Percentiles rank a stretch among this genome's conserved stretches.
Evolutionary conservation across 202 grass and related monocot genomes (phyloP).

Genomic region (Zoysia matrella): DNA sequence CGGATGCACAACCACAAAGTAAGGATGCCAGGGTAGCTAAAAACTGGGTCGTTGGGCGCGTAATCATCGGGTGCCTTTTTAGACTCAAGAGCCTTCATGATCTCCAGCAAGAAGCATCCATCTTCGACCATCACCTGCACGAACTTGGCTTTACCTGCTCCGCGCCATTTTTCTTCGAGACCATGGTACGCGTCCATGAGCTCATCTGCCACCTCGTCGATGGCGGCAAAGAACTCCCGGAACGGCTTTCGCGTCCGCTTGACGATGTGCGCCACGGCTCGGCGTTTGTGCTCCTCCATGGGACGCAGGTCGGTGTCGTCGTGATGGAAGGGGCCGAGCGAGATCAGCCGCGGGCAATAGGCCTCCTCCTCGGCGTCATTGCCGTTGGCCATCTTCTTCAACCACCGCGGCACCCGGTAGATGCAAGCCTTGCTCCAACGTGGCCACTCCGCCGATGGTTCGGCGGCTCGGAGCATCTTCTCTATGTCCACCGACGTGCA

Average conservation of each 20-base stretch:
- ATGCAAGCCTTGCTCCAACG: neutral
- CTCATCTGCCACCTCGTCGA: slow-evolving; percentile 22
- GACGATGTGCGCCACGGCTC: slow-evolving; percentile 54
- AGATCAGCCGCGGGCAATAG: slow-evolving; percentile 54
- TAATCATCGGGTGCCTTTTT: slow-evolving; percentile 29
- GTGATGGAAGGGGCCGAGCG: slow-evolving; percentile 63
- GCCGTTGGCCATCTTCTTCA: neutral
- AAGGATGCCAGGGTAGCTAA: slow-evolving; percentile 11
- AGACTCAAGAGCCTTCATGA: neutral
- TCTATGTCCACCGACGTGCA: neutral
- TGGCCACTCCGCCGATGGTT: neutral
- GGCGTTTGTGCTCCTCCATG: slow-evolving; percentile 67
- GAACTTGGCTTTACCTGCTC: neutral
- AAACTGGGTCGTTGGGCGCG: slow-evolving; percentile 52
- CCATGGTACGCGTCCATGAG: slow-evolving; percentile 44
- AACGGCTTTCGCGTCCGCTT: slow-evolving; percentile 32
- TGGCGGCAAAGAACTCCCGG: slow-evolving; percentile 2
- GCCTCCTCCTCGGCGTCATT: neutral
- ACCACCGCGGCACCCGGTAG: neutral
- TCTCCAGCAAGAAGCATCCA: slow-evolving; percentile 39
- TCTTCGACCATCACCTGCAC: slow-evolving; percentile 50
- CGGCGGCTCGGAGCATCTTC: neutral
- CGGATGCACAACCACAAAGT: neutral
- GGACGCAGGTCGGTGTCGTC: neutral
- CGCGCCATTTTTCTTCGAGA: slow-evolving; percentile 34